phyloP scores from a whole-genome alignment of 805 yeast genomes.

The Sungouiella thailandica region DNA sequence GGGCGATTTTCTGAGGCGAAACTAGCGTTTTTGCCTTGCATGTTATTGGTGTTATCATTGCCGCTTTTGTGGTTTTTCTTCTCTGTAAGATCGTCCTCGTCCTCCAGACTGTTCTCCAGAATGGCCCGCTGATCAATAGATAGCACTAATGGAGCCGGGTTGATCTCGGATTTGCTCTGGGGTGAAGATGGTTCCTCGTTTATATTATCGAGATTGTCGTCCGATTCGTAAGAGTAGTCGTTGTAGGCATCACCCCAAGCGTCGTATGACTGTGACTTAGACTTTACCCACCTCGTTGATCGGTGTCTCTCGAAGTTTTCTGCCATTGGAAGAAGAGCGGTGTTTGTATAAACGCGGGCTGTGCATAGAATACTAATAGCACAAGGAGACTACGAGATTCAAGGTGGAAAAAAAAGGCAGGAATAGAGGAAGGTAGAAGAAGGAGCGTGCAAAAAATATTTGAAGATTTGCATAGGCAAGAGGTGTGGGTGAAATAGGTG shows the following conservation, averaged over 20 bases:
- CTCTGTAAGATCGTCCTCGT: constrained; percentile 16
- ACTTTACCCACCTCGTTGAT: constrained; percentile 41
- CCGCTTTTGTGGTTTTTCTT: background rate
- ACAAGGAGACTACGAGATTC: background rate
- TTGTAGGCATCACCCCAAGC: constrained; percentile 36
- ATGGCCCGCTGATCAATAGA: constrained; percentile 25
- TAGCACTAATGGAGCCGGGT: constrained; percentile 20
- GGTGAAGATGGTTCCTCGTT: background rate
- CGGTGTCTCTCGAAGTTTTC: constrained; percentile 40
- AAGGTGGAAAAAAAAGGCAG: background rate
- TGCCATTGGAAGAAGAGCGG: constrained; percentile 12
- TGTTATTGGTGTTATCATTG: background rate
- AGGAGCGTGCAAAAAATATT: too few relatives aligned
- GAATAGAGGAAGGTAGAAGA: background rate
- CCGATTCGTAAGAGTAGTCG: constrained; percentile 17
- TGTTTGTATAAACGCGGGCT: background rate
- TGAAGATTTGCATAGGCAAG: too few relatives aligned
- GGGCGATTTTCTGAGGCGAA: background rate
- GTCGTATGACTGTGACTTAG: constrained; percentile 38
- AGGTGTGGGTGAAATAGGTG: too few relatives aligned
- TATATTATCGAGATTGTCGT: background rate
- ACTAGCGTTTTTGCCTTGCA: background rate
- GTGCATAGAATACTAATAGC: background rate
- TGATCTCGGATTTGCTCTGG: too few relatives aligned
- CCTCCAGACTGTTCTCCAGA: constrained; percentile 11